Evolutionary conservation across 179 eudicot genomes (phyloP).

Genomic region (Drosera spatulata): DNA sequence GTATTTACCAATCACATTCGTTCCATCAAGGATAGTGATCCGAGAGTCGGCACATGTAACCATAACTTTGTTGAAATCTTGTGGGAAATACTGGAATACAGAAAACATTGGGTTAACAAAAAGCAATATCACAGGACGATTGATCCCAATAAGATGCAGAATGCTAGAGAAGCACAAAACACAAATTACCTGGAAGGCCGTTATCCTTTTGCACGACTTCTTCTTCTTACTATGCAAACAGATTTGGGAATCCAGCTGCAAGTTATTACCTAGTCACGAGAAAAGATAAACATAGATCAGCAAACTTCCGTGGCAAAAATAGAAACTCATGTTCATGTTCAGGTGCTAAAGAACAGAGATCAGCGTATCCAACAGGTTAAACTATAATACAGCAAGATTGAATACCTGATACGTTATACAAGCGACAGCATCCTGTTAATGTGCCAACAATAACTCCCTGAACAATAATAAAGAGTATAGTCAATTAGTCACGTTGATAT

Average conservation of each 20-base stretch:
- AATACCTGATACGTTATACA: conserved; percentile 60
- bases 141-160: neutral
- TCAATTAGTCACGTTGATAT: neutral
- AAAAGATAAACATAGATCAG: neutral
- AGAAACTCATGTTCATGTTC: too few relatives aligned
- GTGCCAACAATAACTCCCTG: conserved; percentile 84
- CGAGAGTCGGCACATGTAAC: conserved; percentile 81
- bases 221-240: conserved; percentile 39
- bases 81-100: conserved; percentile 53
- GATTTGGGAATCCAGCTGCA: conserved; percentile 29
- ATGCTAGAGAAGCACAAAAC: neutral
- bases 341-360: too few relatives aligned
- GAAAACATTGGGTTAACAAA: conserved; percentile 4
- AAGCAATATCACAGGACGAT: neutral
- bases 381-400: conserved; percentile 1
- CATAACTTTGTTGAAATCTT: conserved; percentile 68
- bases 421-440: conserved; percentile 61
- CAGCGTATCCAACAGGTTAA: too few relatives aligned
- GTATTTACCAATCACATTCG: conserved; percentile 58
- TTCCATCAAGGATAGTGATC: conserved; percentile 59
- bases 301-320: neutral
- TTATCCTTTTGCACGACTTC: conserved; percentile 36
- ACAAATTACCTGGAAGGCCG: conserved; percentile 43
- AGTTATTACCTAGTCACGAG: conserved; percentile 28
- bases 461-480: conserved; percentile 1